Evolutionary conservation across 306 rosid genomes (phyloP).

Genomic region (Senna siamea): DNA sequence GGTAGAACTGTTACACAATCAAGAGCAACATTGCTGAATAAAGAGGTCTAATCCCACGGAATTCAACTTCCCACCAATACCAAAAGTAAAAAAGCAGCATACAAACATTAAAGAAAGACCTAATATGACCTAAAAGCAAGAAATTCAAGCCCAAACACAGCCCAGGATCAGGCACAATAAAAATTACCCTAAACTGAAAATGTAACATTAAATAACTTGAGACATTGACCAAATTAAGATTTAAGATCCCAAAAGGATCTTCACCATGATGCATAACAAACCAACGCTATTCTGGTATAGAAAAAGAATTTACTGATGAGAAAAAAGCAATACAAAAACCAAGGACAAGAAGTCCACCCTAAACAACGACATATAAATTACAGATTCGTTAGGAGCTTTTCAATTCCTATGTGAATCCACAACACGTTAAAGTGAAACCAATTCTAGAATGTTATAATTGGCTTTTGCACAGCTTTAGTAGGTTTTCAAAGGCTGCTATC

Average conservation of each 20-base stretch:
- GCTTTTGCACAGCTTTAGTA: constrained; percentile 19
- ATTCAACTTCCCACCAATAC: constrained; percentile 13
- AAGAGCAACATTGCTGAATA: constrained; percentile 1
- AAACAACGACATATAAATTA: not conserved
- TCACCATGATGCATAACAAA: not conserved
- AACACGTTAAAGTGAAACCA: not conserved
- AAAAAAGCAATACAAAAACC: too few species aligned
- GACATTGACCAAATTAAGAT: constrained; percentile 12
- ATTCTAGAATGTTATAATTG: constrained; percentile 9
- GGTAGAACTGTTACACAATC: not conserved
- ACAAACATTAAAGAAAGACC: constrained; percentile 29
- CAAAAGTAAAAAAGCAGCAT: constrained; percentile 10
- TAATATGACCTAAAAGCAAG: constrained; percentile 12
- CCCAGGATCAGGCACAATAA: not conserved
- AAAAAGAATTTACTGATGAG: not conserved
- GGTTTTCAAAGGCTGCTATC: constrained; percentile 7
- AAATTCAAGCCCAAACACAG: not conserved
- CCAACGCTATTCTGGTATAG: not conserved
- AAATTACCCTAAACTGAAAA: not conserved
- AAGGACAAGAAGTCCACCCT: not conserved
- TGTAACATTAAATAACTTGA: constrained; percentile 2
- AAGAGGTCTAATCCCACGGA: constrained; percentile 23
- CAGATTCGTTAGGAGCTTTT: not conserved
- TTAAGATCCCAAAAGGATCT: constrained; percentile 28
- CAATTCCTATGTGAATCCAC: not conserved